Base-by-base conservation (phyloP, 352 stramenopile genomes). In the Phytophthora cryptogea region DNA sequence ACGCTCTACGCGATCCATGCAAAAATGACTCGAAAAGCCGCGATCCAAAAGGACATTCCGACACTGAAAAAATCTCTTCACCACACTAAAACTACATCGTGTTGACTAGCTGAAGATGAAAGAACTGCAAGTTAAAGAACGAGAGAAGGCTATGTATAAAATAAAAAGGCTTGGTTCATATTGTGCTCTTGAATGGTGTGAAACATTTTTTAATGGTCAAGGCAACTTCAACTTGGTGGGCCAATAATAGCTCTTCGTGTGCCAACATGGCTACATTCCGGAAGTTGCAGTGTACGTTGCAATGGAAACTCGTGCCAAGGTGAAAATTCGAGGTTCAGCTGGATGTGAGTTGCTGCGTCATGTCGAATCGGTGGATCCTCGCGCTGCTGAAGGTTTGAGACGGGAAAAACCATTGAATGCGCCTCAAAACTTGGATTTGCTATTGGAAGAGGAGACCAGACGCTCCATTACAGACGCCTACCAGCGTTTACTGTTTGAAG, bases 361-460 rank as follows among this genome's bases (percentile, higher is more conserved):
- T 40, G 48, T 89, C 8, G 60, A 75, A 30, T 72, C 71, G 0
- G 80, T 90, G 20, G 80, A 92, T 27, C 83, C 80, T 33, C 71
- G 80, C 10, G 70, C 74, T 0, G 81, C 81, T 0, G 80, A 92
- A 59, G 83, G 80, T 1, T 49, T 83, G 31, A 59, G 85, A 40
- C 69, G 65, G 5, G 54, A 81, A 23, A 43, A 66, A 5, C 13
- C 47, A 3, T 16, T 26, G 0, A 42, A 48, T 30, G 28, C 45
- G 0, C 20, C 54, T 14, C 63, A 68, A 13, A 72, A 87, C 43
- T 59, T 85, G 23, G 68, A 80, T 30, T 44, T 72, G 8, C 59
- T 89, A n/a, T 44, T 90, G 11, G 83, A 92, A 58, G 75, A 88
- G 7, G 77, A 92, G 61, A 88, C 75, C 49, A 79, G 80, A 8